Evolutionary conservation across 2,329 filamentous ascomycete genomes (phyloP), one percentile per base, ranked within the genome.

Genomic region (Metarhizium robertsii): DNA sequence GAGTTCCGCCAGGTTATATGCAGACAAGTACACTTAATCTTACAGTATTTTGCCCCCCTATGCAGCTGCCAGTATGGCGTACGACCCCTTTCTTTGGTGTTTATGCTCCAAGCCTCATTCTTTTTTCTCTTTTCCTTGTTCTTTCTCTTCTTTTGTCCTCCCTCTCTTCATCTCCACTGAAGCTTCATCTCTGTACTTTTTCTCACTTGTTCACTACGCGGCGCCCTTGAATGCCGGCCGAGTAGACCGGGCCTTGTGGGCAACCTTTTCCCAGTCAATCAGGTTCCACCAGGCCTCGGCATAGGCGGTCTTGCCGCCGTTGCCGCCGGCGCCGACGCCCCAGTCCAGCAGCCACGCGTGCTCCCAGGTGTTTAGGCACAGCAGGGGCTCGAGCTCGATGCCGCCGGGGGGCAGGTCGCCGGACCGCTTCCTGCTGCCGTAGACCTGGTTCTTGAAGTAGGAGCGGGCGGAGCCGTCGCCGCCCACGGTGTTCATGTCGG

Each of bases 341-440:
- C 88, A 96, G 70, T 97, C 91, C 55, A 82, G 80, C 69, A 97
- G 74, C 83, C 88, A 99, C 8, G 87, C 86, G 73, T 97, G 94
- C 76, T 97, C 87, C 94, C 94, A 99, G 5, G 91, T 96, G 74
- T 91, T 97, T 57, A 97, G 80, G 69, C 92, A 96, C 64, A 99
- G 75, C 58, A 97, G 77, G 13, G 92, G 92, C 55, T 84, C 77
- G 38, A 92, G 71, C 51, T 87, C 79, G 60, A 83, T 79, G 56
- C 85, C 86, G 43, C 87, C 87, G 2, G 87, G 84, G 5, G 84
- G 79, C 57, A 79, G 70, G 49, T 70, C 65, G 38, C 59, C 62
- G 14, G 54, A 58, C 53, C 67, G 62, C 59, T 62, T 66, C 57
- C 58, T 64, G 30, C 60, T 56, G 40, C 69, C 67, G 18, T 61